Evolutionary conservation across 352 stramenopile species (phyloP).

Genomic region (Globisporangium echinulatum): DNA sequence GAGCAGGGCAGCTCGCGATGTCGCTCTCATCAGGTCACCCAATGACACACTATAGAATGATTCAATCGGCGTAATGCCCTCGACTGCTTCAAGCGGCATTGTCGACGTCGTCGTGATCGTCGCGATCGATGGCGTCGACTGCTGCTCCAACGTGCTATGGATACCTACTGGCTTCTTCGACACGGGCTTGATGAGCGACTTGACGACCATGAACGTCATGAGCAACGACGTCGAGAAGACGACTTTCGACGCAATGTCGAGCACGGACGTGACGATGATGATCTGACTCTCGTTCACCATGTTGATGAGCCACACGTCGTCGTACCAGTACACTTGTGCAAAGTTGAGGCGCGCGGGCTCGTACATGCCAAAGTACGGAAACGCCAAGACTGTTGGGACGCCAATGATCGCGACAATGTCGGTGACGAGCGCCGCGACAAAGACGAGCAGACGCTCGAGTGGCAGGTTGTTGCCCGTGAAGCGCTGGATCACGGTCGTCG

Average conservation of each 20-base stretch:
- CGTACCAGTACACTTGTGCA: slow-evolving; percentile 9
- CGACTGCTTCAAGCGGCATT: neutral
- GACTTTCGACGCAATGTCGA: slow-evolving; percentile 2
- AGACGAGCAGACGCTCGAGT: slow-evolving; percentile 13
- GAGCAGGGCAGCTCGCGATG: too few relatives aligned
- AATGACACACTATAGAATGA: too few relatives aligned
- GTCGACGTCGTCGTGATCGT: neutral
- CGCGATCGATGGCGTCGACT: neutral
- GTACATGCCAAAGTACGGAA: slow-evolving; percentile 14
- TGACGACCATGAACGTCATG: slow-evolving; percentile 14
- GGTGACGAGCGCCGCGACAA: slow-evolving; percentile 10
- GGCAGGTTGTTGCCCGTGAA: slow-evolving; percentile 4
- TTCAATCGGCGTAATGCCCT: neutral
- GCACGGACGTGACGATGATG: slow-evolving; percentile 10
- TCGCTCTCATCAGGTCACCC: too few relatives aligned
- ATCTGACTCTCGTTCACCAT: slow-evolving; percentile 17
- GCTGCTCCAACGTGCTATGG: neutral
- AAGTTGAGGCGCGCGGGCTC: slow-evolving; percentile 5
- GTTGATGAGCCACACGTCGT: slow-evolving; percentile 17
- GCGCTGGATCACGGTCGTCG: slow-evolving; percentile 11
- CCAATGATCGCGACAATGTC: slow-evolving; percentile 16
- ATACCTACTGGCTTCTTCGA: neutral
- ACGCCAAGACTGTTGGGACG: slow-evolving; percentile 9
- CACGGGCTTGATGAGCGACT: slow-evolving; percentile 10
- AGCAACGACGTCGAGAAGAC: slow-evolving; percentile 9